Percentiles rank a stretch among this genome's conserved stretches.
Evolutionary conservation across 108 stramenopile genomes (phyloP).

Genomic region (Conticribra guillardii): DNA sequence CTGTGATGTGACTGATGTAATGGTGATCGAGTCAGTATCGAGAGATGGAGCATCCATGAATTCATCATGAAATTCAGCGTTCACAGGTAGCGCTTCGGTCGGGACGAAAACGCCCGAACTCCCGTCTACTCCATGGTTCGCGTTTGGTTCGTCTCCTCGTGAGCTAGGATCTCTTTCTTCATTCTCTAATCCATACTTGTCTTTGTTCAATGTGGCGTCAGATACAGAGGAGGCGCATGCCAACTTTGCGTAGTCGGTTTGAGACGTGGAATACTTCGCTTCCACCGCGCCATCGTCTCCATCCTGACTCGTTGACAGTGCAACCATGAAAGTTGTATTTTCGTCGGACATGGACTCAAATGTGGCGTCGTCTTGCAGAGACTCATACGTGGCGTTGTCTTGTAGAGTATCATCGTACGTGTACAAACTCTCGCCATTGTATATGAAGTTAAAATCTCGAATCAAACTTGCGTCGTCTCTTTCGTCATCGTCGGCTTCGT

Average conservation of each 20-base stretch:
- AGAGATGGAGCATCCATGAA: not conserved
- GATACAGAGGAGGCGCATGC: slow-evolving; percentile 22
- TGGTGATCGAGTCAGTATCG: slow-evolving; percentile 3
- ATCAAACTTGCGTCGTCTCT: slow-evolving; percentile 1
- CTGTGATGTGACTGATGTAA: slow-evolving; percentile 7
- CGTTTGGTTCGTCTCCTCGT: not conserved
- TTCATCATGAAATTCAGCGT: not conserved
- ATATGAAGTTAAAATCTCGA: slow-evolving; percentile 1
- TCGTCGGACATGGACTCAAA: not conserved
- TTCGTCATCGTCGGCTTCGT: not conserved
- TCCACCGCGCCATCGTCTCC: not conserved
- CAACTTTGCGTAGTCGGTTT: slow-evolving; percentile 1
- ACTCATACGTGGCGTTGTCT: not conserved
- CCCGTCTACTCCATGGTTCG: not conserved
- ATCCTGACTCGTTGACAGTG: not conserved
- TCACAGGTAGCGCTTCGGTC: not conserved
- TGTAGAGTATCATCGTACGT: not conserved
- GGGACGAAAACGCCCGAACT: not conserved
- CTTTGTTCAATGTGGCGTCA: slow-evolving; percentile 3
- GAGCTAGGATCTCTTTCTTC: not conserved
- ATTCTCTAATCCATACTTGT: slow-evolving; percentile 18
- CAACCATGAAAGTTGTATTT: not conserved
- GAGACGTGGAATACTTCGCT: slow-evolving; percentile 4
- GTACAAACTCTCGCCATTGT: slow-evolving; percentile 5
- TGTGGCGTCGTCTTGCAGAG: not conserved